Conservation (phyloP, 2,329 filamentous ascomycete genomes). For the Nothophaeocryptopus gaeumannii region DNA sequence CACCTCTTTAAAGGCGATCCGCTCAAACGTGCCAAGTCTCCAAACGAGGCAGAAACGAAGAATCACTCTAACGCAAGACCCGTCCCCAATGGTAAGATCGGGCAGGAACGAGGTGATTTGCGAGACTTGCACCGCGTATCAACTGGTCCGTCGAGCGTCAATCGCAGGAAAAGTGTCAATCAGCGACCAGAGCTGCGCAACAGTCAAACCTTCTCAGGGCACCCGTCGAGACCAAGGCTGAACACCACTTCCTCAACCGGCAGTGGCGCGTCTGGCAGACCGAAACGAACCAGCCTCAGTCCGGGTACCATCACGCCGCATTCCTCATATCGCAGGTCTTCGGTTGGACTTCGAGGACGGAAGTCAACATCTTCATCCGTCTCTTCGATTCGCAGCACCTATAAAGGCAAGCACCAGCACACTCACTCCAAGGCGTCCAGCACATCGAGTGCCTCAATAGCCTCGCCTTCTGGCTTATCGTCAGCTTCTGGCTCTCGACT, state of each 20-base stretch:
- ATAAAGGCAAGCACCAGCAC: conserved; percentile 72
- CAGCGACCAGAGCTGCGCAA: conserved; percentile 39
- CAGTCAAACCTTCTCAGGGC: conserved; percentile 34
- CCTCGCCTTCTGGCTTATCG: conserved; percentile 43
- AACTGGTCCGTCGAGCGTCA: conserved; percentile 33
- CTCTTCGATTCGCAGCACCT: conserved; percentile 87
- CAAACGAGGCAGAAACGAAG: conserved; percentile 33
- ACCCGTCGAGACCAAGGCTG: conserved; percentile 41
- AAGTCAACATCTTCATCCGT: conserved; percentile 96
- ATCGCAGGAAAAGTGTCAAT: conserved; percentile 33
- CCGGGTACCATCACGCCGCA: conserved; percentile 86
- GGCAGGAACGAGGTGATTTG: conserved; percentile 20
- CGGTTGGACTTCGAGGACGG: conserved; percentile 77
- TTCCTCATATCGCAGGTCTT: conserved; percentile 78
- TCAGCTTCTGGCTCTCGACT: conserved; percentile 58
- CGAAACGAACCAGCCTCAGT: conserved; percentile 54
- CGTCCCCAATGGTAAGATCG: conserved; percentile 16
- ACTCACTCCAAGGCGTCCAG: conserved; percentile 93
- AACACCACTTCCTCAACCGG: conserved; percentile 42
- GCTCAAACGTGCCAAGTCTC: conserved; percentile 61
- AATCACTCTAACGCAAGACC: conserved; percentile 20
- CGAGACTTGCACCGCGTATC: conserved; percentile 37
- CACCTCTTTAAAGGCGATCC: conserved; percentile 68
- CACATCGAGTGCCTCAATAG: conserved; percentile 73
- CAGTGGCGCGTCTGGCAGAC: conserved; percentile 28